Percentiles rank a stretch among this genome's conserved stretches.
Conservation (phyloP, 495 filamentous ascomycete genomes). For the Penicillium crystallinum region DNA sequence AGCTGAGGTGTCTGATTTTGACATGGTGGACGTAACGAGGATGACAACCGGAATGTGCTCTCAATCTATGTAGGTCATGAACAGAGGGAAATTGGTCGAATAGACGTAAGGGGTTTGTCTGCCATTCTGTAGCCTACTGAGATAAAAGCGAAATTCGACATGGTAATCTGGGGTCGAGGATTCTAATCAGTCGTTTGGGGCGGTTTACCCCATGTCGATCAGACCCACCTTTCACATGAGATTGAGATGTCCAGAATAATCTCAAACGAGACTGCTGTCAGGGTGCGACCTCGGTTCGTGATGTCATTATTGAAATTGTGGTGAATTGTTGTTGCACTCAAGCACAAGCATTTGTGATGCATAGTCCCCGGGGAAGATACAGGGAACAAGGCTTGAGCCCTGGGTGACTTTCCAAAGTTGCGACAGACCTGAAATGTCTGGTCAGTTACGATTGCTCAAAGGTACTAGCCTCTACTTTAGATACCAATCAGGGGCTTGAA, state of each 20-base stretch:
- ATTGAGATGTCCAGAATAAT: neutral
- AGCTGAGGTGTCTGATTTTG: conserved; percentile 19
- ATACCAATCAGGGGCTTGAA: neutral
- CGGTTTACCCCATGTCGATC: neutral
- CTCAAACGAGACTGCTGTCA: neutral
- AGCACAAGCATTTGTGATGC: too few species aligned
- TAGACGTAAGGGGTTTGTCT: neutral
- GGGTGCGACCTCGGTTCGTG: neutral
- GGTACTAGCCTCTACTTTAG: too few species aligned
- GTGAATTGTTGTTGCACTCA: too few species aligned
- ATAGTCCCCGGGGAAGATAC: neutral
- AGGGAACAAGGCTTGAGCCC: neutral
- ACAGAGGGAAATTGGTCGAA: neutral
- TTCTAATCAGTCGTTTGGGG: neutral
- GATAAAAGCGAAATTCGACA: too few species aligned
- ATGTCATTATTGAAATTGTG: neutral
- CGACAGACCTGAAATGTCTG: too few species aligned
- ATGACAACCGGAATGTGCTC: neutral
- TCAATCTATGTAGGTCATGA: neutral
- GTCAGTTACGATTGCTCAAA: too few species aligned
- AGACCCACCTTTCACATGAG: conserved; percentile 1
- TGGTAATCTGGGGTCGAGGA: too few species aligned
- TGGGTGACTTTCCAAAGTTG: neutral
- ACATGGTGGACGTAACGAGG: conserved; percentile 10
- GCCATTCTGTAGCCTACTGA: too few species aligned